Conservation (phyloP, 225 moss, liverwort and hornwort genomes). For the Anthoceros angustus region DNA sequence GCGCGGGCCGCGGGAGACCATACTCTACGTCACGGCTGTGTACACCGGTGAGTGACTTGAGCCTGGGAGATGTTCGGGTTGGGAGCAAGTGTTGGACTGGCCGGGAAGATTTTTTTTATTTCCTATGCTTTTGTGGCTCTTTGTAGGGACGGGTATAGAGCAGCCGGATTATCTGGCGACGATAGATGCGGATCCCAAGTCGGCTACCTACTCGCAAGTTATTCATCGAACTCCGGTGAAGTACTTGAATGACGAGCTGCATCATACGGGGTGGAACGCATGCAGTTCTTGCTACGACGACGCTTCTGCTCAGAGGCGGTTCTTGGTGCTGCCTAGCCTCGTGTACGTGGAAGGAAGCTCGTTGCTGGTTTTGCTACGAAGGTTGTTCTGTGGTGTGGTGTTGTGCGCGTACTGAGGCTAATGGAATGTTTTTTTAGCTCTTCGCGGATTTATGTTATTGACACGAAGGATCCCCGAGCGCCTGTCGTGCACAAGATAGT, state of each 20-base stretch:
- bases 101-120: background rate
- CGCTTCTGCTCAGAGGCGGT: conserved; percentile 70
- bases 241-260: conserved; percentile 77
- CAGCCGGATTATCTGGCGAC: conserved; percentile 94
- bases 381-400: background rate
- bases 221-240: conserved; percentile 61
- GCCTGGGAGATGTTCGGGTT: background rate
- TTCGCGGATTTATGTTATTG: conserved; percentile 71
- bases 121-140: background rate
- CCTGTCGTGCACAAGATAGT: conserved; percentile 71
- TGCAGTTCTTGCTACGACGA: conserved; percentile 94
- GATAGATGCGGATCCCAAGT: conserved; percentile 72
- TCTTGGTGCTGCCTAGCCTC: conserved; percentile 71
- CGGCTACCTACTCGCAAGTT: conserved; percentile 56
- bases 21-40: conserved; percentile 81
- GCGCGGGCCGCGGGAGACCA: conserved; percentile 76
- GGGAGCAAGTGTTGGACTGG: background rate
- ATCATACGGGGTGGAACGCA: conserved; percentile 97
- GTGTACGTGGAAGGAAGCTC: conserved; percentile 26
- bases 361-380: background rate
- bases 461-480: conserved; percentile 70
- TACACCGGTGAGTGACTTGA: conserved; percentile 45
- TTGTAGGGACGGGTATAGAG: conserved; percentile 66
- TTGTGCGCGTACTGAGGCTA: background rate
- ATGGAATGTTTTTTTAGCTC: conserved; percentile 36